Evolutionary conservation across 2,329 filamentous ascomycete genomes (phyloP).

Genomic region (Hawksworthiomyces lignivorus): DNA sequence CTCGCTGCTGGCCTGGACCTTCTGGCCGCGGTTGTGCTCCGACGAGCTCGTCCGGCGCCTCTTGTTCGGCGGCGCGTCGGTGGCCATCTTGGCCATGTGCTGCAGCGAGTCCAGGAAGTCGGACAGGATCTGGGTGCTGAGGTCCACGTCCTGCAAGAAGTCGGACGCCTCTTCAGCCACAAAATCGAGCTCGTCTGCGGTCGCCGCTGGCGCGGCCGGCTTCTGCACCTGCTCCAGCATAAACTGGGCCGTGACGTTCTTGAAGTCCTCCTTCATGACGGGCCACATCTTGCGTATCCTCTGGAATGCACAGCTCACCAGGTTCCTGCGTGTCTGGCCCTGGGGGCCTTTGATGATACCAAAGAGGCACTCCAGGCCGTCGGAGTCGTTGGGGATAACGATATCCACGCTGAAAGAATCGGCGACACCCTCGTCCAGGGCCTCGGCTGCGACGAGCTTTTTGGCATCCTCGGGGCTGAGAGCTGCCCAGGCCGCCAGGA

Average conservation of each 20-base stretch:
- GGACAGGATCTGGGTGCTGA: constrained; percentile 65
- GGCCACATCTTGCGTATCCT: constrained; percentile 67
- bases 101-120: constrained; percentile 69
- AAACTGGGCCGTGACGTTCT: constrained; percentile 50
- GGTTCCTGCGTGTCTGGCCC: constrained; percentile 37
- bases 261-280: constrained; percentile 57
- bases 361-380: constrained; percentile 45
- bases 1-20: constrained; percentile 55
- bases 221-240: constrained; percentile 56
- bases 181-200: constrained; percentile 29
- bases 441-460: constrained; percentile 36
- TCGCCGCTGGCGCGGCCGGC: constrained; percentile 19
- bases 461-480: constrained; percentile 44
- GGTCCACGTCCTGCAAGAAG: constrained; percentile 62
- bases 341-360: constrained; percentile 35
- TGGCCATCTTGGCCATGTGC: constrained; percentile 63
- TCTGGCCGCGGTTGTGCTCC: constrained; percentile 53
- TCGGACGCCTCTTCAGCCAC: constrained; percentile 58
- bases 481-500: constrained; percentile 61
- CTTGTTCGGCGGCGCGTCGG: constrained; percentile 67
- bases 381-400: constrained; percentile 45
- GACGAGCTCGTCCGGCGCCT: constrained; percentile 70
- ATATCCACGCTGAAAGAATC: constrained; percentile 39
- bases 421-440: constrained; percentile 22
- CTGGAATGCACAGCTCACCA: constrained; percentile 58